A percentile compares a stretch with the other conserved stretches of the same genome.
phyloP scores from a whole-genome alignment of 306 rosid species.

The Lupinus albus region DNA sequence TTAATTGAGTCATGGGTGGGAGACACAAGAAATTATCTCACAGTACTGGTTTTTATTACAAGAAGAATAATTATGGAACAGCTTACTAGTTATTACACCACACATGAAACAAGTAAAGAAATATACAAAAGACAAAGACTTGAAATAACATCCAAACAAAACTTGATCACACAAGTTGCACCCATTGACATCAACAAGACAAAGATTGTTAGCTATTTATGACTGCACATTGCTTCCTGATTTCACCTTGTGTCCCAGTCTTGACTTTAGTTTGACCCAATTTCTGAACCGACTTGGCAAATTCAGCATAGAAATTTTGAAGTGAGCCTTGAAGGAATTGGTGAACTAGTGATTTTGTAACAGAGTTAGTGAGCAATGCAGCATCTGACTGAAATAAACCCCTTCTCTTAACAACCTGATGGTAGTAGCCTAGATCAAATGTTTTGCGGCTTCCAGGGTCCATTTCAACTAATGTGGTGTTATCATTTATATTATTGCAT shows the following conservation, averaged over 20 bases:
- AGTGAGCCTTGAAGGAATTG: slow-evolving; percentile 60
- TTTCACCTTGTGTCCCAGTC: slow-evolving; percentile 79
- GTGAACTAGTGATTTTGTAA: slow-evolving; percentile 49
- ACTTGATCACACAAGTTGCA: neutral
- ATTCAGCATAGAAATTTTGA: slow-evolving; percentile 59
- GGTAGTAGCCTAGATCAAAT: slow-evolving; percentile 78
- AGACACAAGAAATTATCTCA: neutral
- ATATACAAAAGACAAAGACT: too few relatives aligned
- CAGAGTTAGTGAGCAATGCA: slow-evolving; percentile 59
- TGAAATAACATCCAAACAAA: neutral
- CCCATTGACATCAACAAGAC: neutral
- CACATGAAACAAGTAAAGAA: neutral
- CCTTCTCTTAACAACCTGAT: slow-evolving; percentile 60
- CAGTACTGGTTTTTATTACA: slow-evolving; percentile 38
- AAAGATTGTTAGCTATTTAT: slow-evolving; percentile 54
- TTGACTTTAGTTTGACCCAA: slow-evolving; percentile 69
- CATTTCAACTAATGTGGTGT: slow-evolving; percentile 67
- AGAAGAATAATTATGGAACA: slow-evolving; percentile 5
- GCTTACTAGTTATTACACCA: neutral
- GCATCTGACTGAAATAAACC: slow-evolving; percentile 82
- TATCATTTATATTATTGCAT: slow-evolving; percentile 63
- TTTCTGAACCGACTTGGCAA: slow-evolving; percentile 71
- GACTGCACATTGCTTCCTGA: slow-evolving; percentile 75
- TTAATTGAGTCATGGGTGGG: neutral
- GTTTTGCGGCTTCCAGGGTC: slow-evolving; percentile 89